These are phyloP conservation scores for Backusella psychrophila DNA, from an alignment of 192 early-diverging fungal species.

Conservation along the genomic window DNA sequence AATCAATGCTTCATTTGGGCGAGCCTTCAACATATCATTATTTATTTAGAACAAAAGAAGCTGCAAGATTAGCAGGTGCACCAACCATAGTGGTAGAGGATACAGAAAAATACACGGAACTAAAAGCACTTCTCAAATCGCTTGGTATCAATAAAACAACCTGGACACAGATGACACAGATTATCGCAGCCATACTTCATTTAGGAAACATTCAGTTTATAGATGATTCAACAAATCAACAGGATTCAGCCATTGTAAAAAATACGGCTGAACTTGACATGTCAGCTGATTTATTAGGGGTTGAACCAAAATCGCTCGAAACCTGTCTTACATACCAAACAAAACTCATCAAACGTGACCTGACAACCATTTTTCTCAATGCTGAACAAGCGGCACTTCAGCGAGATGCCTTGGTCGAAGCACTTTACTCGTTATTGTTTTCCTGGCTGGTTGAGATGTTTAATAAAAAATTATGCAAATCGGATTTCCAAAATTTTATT, in stretches of 20 bases:
- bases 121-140: constrained; percentile 51
- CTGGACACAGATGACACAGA: constrained; percentile 78
- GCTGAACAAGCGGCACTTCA: constrained; percentile 64
- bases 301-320: constrained; percentile 65
- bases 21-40: constrained; percentile 52
- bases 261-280: constrained; percentile 72
- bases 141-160: constrained; percentile 63
- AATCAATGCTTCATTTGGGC: constrained; percentile 65
- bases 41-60: constrained; percentile 17
- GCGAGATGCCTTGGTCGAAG: constrained; percentile 65
- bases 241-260: constrained; percentile 71
- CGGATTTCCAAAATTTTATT: constrained; percentile 66
- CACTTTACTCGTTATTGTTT: constrained; percentile 79
- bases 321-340: constrained; percentile 79
- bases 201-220: constrained; percentile 84
- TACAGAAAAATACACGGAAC: constrained; percentile 54
- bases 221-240: constrained; percentile 61
- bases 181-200: constrained; percentile 82
- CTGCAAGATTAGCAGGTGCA: constrained; percentile 27
- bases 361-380: constrained; percentile 79
- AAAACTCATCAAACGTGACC: constrained; percentile 72
- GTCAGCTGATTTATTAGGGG: constrained; percentile 79
- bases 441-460: constrained; percentile 78
- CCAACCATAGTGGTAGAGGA: constrained; percentile 39
- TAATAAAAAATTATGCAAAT: constrained; percentile 73